These are phyloP conservation scores for Penicillium ochrochloron DNA, from an alignment of 495 filamentous ascomycete species.

Conservation along the genomic window DNA sequence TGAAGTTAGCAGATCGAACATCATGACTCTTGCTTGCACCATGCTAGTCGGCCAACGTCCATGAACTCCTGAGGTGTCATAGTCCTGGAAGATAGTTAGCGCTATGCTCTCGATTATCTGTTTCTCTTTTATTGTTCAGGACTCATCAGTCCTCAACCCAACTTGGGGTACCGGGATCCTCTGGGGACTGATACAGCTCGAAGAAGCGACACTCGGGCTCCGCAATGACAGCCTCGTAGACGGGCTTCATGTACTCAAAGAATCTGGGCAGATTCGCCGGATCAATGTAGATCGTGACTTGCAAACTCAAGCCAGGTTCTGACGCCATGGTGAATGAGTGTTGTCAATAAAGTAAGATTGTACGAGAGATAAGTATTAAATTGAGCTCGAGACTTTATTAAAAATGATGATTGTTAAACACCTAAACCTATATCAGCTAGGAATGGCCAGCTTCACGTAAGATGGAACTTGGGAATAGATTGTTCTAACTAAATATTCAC, in stretches of 20 bases:
- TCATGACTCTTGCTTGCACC: background rate
- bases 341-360: background rate
- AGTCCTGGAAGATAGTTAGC: constrained; percentile 32
- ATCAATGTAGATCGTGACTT: constrained; percentile 49
- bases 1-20: constrained; percentile 2
- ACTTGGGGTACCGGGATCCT: constrained; percentile 42
- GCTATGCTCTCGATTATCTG: background rate
- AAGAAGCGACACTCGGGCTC: constrained; percentile 56
- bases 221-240: constrained; percentile 46
- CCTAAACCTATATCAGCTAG: background rate
- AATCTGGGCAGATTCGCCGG: constrained; percentile 47
- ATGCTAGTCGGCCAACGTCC: constrained; percentile 28
- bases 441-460: background rate
- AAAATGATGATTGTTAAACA: background rate
- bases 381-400: too few species aligned
- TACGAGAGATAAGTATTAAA: background rate
- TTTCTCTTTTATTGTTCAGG: background rate
- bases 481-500: background rate
- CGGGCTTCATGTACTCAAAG: constrained; percentile 42
- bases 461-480: background rate
- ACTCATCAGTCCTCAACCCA: constrained; percentile 54
- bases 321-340: background rate
- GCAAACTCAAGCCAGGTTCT: constrained; percentile 28
- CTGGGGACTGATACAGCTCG: constrained; percentile 48
- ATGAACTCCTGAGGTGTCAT: constrained; percentile 42